phyloP scores from a whole-genome alignment of 495 filamentous ascomycete species.

The Penicillium bialowiezense region DNA sequence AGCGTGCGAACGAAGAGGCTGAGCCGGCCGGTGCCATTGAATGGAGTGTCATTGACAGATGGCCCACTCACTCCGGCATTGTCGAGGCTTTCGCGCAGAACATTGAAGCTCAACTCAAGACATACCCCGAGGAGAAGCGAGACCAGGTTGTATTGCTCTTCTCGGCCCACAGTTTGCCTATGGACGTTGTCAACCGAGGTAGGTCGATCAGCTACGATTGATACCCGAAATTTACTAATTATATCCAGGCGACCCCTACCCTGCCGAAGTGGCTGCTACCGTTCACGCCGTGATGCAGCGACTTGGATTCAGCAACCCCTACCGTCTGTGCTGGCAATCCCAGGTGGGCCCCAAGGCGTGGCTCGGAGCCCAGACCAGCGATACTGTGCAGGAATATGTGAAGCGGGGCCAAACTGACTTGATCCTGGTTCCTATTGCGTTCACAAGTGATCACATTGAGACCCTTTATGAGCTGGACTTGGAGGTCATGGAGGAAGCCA shows the following conservation, averaged over 20 bases:
- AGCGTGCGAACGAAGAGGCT: slow-evolving; percentile 48
- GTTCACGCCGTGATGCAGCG: slow-evolving; percentile 94
- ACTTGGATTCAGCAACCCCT: slow-evolving; percentile 81
- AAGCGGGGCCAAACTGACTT: slow-evolving; percentile 89
- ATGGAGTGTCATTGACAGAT: slow-evolving; percentile 98
- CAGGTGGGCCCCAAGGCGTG: slow-evolving; percentile 95
- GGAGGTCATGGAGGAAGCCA: slow-evolving; percentile 90
- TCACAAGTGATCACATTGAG: slow-evolving; percentile 98
- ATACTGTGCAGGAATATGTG: slow-evolving; percentile 84
- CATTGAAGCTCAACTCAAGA: slow-evolving; percentile 75
- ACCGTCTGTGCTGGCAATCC: slow-evolving; percentile 95
- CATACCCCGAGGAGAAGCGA: slow-evolving; percentile 76
- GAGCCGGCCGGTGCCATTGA: slow-evolving; percentile 66
- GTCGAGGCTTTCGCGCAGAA: slow-evolving; percentile 90
- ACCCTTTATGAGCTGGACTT: slow-evolving; percentile 94
- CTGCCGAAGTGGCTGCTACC: slow-evolving; percentile 95
- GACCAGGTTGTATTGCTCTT: slow-evolving; percentile 83
- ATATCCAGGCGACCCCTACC: slow-evolving; percentile 80
- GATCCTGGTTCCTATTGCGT: slow-evolving; percentile 91
- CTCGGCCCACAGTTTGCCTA: slow-evolving; percentile 93
- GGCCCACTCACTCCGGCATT: slow-evolving; percentile 87
- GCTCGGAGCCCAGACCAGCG: slow-evolving; percentile 90
- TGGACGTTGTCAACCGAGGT: slow-evolving; percentile 94
- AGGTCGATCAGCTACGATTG: slow-evolving; percentile 10
- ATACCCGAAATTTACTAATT: slow-evolving; percentile 12